Base-by-base conservation (phyloP, 192 early-diverging fungal species). In the Ramicandelaber brevisporus region DNA sequence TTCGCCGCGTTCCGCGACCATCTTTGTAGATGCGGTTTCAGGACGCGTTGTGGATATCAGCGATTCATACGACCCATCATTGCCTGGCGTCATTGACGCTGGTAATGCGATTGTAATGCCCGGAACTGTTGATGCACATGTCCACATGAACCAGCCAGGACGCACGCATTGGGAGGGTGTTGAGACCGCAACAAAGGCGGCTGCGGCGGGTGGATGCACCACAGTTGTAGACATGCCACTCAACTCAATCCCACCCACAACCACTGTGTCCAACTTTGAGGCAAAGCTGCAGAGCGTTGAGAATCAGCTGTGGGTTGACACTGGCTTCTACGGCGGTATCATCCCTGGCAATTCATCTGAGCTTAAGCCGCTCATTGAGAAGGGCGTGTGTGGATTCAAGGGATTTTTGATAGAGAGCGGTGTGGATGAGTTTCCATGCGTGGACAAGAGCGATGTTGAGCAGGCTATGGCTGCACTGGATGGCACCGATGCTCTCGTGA, bases 111-210 rank as follows among this genome's bases (percentile, higher is more conserved):
- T 75, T 10, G 38, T 81, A 17, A 71, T 77, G 60, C 61, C 73
- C 13, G 77, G 77, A 7, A 21, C 75, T 4, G 62, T 81, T 16
- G 77, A 81, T 46, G 68, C 65, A 18, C 77, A 81, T 36, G 77
- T 81, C 8, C 77, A 81, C 40, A 61, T 81, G 45, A 81, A 81
- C 40, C 73, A 81, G 48, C 77, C 77, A 6, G 77, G 77, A 14
- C 64, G 77, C 48, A 81, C 77, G 31, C 59, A 70, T 38, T 81
- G 77, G 77, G 77, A 81, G 43, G 77, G 77, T 6, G 73, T 81
- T 25, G 64, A 58, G 29, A 81, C 68, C 2, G 77, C 71, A 21
- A 73, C 73, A 15, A 69, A 68, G 33, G 65, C 77, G 20, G 77
- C 77, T 20, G 73, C 73, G n/a, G 72, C 73, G 17, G 77, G 77